phyloP scores from a whole-genome alignment of 176 grass and related monocot genomes.

The Aegilops umbellulata region DNA sequence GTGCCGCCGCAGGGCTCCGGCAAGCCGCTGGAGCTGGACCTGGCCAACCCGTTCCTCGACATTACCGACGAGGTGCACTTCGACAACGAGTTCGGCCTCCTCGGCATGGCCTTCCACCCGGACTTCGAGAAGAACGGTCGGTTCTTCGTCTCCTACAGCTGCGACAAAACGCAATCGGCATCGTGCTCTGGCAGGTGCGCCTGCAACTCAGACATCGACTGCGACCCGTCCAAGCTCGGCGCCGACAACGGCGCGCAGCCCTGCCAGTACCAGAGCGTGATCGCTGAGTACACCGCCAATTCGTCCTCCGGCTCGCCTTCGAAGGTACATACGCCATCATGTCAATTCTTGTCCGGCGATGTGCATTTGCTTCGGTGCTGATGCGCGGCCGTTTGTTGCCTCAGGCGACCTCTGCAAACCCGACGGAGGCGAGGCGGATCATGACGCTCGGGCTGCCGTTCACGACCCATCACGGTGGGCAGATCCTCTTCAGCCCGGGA shows the following conservation, averaged over 20 bases:
- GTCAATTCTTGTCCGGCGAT: neutral
- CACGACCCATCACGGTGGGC: conserved; percentile 68
- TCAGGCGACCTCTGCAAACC: conserved; percentile 61
- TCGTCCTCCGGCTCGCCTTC: conserved; percentile 53
- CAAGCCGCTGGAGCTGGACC: conserved; percentile 36
- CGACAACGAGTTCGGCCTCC: conserved; percentile 60
- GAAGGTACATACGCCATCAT: conserved; percentile 15
- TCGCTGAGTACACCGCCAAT: conserved; percentile 85
- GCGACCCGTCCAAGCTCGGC: conserved; percentile 70
- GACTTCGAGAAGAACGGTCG: conserved; percentile 64
- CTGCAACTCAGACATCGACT: conserved; percentile 81
- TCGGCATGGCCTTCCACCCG: conserved; percentile 80
- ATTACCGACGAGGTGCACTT: conserved; percentile 72
- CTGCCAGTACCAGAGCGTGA: conserved; percentile 72
- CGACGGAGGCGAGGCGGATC: conserved; percentile 66
- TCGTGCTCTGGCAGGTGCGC: conserved; percentile 79
- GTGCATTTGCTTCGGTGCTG: neutral
- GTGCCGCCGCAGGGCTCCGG: conserved; percentile 56
- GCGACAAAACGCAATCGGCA: conserved; percentile 62
- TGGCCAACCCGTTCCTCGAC: conserved; percentile 62
- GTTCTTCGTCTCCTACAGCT: conserved; percentile 96
- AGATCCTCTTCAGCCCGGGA: conserved; percentile 65
- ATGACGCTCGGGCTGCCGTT: conserved; percentile 82
- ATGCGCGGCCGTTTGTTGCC: neutral
- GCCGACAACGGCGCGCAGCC: conserved; percentile 55